Percentiles rank a stretch among this genome's conserved stretches.
These are phyloP conservation scores for Lactarius trivialis DNA, from an alignment of 768 basidiomycete genomes.

Conservation along the genomic window DNA sequence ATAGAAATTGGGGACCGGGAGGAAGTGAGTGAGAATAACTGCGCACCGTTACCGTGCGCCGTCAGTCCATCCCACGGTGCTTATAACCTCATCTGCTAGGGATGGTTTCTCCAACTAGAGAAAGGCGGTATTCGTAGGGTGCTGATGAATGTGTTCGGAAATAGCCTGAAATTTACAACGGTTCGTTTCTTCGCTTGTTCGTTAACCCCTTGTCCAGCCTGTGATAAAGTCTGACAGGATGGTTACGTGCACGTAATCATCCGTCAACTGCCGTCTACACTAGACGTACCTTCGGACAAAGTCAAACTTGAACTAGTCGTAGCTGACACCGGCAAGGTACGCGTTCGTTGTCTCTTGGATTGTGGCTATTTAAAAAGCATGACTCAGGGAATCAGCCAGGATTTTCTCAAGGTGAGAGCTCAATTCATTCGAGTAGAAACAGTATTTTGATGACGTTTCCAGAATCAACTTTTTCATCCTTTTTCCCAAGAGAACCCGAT, in stretches of 20 bases:
- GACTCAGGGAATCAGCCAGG: constrained; percentile 77
- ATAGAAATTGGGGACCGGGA: constrained; percentile 74
- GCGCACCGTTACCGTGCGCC: neutral
- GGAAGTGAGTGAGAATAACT: constrained; percentile 43
- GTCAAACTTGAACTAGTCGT: constrained; percentile 80
- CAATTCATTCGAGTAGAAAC: neutral
- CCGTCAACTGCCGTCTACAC: constrained; percentile 57
- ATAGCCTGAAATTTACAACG: constrained; percentile 87
- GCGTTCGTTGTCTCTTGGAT: constrained; percentile 5
- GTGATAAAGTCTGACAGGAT: constrained; percentile 39
- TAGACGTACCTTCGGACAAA: constrained; percentile 48
- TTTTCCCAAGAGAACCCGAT: constrained; percentile 96
- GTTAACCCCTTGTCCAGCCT: neutral
- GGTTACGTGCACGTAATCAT: constrained; percentile 85
- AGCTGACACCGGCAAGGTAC: constrained; percentile 82
- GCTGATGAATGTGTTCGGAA: constrained; percentile 92
- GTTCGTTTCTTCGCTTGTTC: constrained; percentile 35
- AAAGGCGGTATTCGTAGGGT: constrained; percentile 89
- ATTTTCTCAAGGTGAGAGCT: constrained; percentile 73
- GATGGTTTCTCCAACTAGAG: constrained; percentile 84
- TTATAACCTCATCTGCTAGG: constrained; percentile 37
- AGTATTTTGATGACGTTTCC: neutral
- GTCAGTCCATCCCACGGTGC: neutral
- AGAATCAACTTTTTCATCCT: constrained; percentile 94
- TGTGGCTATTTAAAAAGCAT: neutral